Evolutionary conservation across 495 filamentous ascomycete genomes (phyloP).

Genomic region (Xylaria acuta): DNA sequence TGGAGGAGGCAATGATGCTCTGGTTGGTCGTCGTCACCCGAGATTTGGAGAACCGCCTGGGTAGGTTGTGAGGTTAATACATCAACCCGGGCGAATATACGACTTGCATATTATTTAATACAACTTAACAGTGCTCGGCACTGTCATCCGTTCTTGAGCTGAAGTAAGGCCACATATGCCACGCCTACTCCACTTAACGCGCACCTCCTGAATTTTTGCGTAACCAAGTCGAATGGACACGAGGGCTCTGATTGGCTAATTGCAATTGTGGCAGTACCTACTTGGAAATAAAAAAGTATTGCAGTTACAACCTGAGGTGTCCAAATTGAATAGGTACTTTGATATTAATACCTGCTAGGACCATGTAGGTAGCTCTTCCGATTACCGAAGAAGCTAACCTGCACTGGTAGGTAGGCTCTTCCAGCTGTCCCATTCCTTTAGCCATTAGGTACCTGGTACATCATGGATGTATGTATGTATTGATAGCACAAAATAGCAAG

Average conservation of each 20-base stretch:
- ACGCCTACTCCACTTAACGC: slow-evolving; percentile 2
- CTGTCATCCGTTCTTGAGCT: slow-evolving; percentile 4
- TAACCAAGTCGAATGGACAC: not conserved
- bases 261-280: not conserved
- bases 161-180: slow-evolving; percentile 10
- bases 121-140: slow-evolving; percentile 1
- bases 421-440: not conserved
- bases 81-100: slow-evolving; percentile 7
- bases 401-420: not conserved
- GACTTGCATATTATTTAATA: slow-evolving; percentile 16
- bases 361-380: not conserved
- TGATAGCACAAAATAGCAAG: too few species aligned
- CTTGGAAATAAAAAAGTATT: not conserved
- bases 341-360: not conserved
- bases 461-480: too few species aligned
- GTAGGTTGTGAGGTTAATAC: slow-evolving; percentile 10
- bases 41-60: slow-evolving; percentile 15
- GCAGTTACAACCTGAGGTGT: not conserved
- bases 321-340: not conserved
- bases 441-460: not conserved
- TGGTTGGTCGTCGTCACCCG: slow-evolving; percentile 19
- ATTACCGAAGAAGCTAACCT: not conserved
- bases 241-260: not conserved
- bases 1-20: slow-evolving; percentile 29
- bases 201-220: slow-evolving; percentile 2